A percentile compares a stretch with the other conserved stretches of the same genome.
These are phyloP conservation scores for Vaccinium macrocarpon DNA, from an alignment of 148 eudicot species.

Conservation along the genomic window DNA sequence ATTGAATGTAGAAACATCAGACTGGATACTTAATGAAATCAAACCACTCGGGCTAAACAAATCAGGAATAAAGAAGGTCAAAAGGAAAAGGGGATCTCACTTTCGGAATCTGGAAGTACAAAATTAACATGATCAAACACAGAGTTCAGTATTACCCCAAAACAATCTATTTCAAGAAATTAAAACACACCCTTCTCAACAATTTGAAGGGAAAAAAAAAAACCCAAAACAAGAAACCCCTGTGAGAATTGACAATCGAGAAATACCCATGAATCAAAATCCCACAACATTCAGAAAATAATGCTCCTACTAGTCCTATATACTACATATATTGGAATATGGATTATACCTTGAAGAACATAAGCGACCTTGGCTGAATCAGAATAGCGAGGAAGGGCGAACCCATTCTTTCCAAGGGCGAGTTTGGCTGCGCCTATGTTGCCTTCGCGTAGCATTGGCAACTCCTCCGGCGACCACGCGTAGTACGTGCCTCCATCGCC, in stretches of 20 bases:
- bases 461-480: constrained; percentile 69
- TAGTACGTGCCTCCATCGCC: constrained; percentile 62
- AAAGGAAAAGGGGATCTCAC: background rate
- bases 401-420: constrained; percentile 53
- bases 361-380: constrained; percentile 80
- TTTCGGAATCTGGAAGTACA: background rate
- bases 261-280: background rate
- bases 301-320: background rate
- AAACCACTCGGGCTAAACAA: background rate
- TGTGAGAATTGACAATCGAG: background rate
- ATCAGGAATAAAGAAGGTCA: background rate
- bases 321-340: background rate
- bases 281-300: background rate
- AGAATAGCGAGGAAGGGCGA: constrained; percentile 75
- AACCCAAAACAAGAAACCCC: background rate
- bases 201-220: background rate
- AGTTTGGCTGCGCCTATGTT: constrained; percentile 80
- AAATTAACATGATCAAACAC: background rate
- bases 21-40: background rate
- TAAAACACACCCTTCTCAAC: background rate
- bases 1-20: background rate
- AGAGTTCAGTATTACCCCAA: background rate
- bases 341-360: constrained; percentile 70
- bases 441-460: constrained; percentile 68
- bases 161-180: background rate